Evolutionary conservation across 2,329 filamentous ascomycete species (phyloP).

Genomic region (Cytospora paraplurivora): DNA sequence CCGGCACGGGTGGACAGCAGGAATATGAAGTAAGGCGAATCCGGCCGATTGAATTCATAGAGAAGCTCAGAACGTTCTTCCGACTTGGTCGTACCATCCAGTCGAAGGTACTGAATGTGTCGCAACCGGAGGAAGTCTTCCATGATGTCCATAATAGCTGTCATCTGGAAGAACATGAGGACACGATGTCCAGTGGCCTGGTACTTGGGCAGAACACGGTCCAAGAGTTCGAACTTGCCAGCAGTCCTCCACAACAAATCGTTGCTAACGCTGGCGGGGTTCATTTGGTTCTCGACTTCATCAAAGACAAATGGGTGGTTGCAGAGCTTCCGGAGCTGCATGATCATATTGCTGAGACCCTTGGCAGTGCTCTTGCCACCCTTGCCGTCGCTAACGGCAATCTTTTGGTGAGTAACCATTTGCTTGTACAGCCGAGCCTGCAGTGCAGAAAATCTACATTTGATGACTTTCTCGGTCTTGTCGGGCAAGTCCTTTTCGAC

Average conservation of each 20-base stretch:
- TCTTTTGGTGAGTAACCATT: constrained; percentile 92
- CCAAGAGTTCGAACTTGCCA: constrained; percentile 95
- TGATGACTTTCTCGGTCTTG: constrained; percentile 99
- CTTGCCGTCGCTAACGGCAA: constrained; percentile 92
- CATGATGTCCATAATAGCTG: constrained; percentile 99
- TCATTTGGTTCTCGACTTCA: constrained; percentile 97
- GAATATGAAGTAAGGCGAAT: constrained; percentile 96
- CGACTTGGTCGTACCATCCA: constrained; percentile 96
- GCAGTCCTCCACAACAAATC: constrained; percentile 93
- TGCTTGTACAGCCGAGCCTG: constrained; percentile 96
- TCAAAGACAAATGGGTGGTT: constrained; percentile 99
- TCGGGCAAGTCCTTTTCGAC: constrained; percentile 98
- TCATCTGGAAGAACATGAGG: constrained; percentile 99
- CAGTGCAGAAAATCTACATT: constrained; percentile 95
- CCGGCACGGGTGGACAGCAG: constrained; percentile 97
- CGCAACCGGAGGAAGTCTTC: constrained; percentile 91
- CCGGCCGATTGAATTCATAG: constrained; percentile 82
- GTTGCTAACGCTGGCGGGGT: constrained; percentile 83
- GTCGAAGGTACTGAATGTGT: constrained; percentile 81
- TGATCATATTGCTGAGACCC: constrained; percentile 98
- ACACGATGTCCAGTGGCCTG: constrained; percentile 88
- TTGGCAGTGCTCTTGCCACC: constrained; percentile 92
- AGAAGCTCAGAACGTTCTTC: constrained; percentile 94
- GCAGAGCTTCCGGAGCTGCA: constrained; percentile 98
- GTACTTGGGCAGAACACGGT: constrained; percentile 92